phyloP scores from a whole-genome alignment of 2,329 filamentous ascomycete genomes.

The Calonectria hongkongensis region DNA sequence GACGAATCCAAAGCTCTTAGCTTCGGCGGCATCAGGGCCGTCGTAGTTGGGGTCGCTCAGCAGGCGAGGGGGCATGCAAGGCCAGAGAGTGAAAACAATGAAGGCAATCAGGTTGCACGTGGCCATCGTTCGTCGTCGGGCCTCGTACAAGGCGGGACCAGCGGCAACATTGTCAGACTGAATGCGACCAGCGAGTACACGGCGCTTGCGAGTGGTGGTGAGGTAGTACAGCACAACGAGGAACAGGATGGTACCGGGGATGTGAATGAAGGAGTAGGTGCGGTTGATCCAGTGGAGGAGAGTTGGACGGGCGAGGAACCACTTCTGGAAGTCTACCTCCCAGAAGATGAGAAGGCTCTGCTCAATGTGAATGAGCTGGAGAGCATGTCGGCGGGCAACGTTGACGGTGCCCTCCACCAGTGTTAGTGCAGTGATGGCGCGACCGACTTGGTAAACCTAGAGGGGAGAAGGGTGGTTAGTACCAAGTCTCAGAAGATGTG shows the following conservation, averaged over 20 bases:
- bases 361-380: constrained; percentile 81
- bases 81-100: constrained; percentile 76
- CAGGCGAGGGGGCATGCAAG: constrained; percentile 78
- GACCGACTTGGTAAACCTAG: constrained; percentile 84
- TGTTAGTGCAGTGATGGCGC: constrained; percentile 82
- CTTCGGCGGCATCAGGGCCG: constrained; percentile 73
- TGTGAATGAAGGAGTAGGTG: constrained; percentile 86
- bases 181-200: constrained; percentile 53
- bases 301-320: constrained; percentile 69
- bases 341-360: constrained; percentile 78
- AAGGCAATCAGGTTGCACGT: constrained; percentile 78
- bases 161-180: constrained; percentile 57
- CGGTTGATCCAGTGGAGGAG: constrained; percentile 82
- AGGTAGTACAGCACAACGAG: constrained; percentile 79
- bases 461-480: constrained; percentile 11
- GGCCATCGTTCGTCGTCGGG: constrained; percentile 75
- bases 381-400: constrained; percentile 80
- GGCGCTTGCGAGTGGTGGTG: constrained; percentile 77
- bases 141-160: constrained; percentile 71
- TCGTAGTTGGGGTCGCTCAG: constrained; percentile 73
- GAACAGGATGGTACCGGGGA: constrained; percentile 84
- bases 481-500: neutral
- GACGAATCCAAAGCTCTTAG: constrained; percentile 77
- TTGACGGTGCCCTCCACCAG: constrained; percentile 81
- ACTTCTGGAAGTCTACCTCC: constrained; percentile 77